Evolutionary conservation across 1,284 basidiomycete genomes (phyloP).

Genomic region (Neolentinus lepideus): DNA sequence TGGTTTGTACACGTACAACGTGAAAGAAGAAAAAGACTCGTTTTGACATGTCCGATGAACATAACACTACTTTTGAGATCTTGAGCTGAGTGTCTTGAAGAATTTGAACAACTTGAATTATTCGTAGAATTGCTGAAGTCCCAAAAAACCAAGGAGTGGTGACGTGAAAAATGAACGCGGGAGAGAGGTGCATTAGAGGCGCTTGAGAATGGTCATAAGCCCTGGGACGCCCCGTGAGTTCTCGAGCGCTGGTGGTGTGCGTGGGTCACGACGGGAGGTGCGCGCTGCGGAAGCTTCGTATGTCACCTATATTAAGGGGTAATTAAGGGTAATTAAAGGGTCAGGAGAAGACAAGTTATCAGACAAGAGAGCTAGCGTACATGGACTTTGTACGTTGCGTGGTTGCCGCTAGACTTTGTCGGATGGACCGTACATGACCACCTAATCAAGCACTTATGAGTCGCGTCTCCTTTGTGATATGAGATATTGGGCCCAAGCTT

Average conservation of each 20-base stretch:
- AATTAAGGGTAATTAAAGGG: too few relatives aligned
- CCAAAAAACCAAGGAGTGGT: background rate
- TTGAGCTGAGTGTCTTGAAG: background rate
- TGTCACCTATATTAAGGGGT: constrained; percentile 34
- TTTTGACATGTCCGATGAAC: too few relatives aligned
- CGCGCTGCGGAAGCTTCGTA: constrained; percentile 46
- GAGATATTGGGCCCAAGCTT: constrained; percentile 21
- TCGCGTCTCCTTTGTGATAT: constrained; percentile 1
- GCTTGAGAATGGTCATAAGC: constrained; percentile 25
- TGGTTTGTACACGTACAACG: too few relatives aligned
- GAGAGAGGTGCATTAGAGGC: background rate
- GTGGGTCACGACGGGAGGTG: constrained; percentile 23
- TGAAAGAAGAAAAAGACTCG: too few relatives aligned
- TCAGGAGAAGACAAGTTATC: constrained; percentile 1
- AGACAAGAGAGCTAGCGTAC: constrained; percentile 28
- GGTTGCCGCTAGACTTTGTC: constrained; percentile 35
- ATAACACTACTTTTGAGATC: background rate
- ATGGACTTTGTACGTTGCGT: constrained; percentile 50
- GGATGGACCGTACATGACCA: constrained; percentile 57
- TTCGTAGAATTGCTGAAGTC: background rate
- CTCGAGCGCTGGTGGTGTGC: constrained; percentile 24
- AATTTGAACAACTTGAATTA: background rate
- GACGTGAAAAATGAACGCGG: background rate
- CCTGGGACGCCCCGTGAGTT: constrained; percentile 24
- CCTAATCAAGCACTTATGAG: constrained; percentile 24